Percentiles rank a stretch among this genome's conserved stretches.
Conservation (phyloP, 2,329 filamentous ascomycete species). For the Ustulina deusta region DNA sequence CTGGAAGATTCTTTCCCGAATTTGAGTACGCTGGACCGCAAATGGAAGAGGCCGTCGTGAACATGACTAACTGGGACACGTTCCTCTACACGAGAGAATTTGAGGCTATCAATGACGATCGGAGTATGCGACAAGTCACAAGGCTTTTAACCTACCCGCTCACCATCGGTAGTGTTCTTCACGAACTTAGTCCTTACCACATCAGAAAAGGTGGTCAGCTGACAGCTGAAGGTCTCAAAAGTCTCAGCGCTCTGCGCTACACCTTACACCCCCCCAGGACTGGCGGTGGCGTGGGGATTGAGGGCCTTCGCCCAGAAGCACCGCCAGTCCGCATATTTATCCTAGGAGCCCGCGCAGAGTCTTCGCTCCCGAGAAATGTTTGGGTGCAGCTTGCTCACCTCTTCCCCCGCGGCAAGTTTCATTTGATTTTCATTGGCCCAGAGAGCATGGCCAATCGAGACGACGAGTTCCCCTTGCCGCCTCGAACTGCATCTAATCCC, state of each 20-base stretch:
- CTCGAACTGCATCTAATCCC: slow-evolving; percentile 85
- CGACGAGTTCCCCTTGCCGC: slow-evolving; percentile 89
- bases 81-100: slow-evolving; percentile 94
- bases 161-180: slow-evolving; percentile 89
- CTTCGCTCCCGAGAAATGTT: slow-evolving; percentile 90
- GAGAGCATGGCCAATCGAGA: slow-evolving; percentile 97
- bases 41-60: slow-evolving; percentile 91
- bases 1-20: slow-evolving; percentile 91
- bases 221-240: slow-evolving; percentile 91
- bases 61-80: slow-evolving; percentile 99
- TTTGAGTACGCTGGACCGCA: slow-evolving; percentile 91
- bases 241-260: slow-evolving; percentile 91
- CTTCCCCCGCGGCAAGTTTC: slow-evolving; percentile 91
- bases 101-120: slow-evolving; percentile 88
- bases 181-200: slow-evolving; percentile 93
- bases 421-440: slow-evolving; percentile 93
- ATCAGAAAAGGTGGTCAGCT: slow-evolving; percentile 80
- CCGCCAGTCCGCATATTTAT: slow-evolving; percentile 94
- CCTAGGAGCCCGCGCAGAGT: slow-evolving; percentile 95
- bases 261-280: slow-evolving; percentile 88
- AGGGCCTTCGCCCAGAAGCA: slow-evolving; percentile 83
- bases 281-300: slow-evolving; percentile 79
- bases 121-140: slow-evolving; percentile 92
- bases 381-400: slow-evolving; percentile 96
- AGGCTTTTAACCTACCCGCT: slow-evolving; percentile 92